phyloP scores from a whole-genome alignment of 768 basidiomycete species.

The Suillus cothurnatus region DNA sequence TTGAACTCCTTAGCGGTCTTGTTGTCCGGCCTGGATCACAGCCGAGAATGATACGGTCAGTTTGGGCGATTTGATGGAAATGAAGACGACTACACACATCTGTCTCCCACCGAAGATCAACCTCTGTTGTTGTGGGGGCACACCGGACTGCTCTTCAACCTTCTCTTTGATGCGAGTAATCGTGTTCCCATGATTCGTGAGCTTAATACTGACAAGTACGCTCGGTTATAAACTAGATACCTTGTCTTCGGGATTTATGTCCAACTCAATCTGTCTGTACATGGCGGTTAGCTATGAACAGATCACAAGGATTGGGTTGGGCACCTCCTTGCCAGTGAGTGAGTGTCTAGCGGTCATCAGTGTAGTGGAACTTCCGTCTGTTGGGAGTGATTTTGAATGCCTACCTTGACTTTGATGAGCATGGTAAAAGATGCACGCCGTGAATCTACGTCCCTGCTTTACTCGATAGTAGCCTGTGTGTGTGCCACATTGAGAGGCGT shows the following conservation, averaged over 20 bases:
- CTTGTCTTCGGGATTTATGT: constrained; percentile 92
- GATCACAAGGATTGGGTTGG: constrained; percentile 11
- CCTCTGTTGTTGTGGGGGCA: constrained; percentile 94
- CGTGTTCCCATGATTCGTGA: constrained; percentile 32
- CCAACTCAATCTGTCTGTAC: constrained; percentile 80
- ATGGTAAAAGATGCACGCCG: constrained; percentile 39
- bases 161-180: constrained; percentile 95
- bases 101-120: constrained; percentile 92
- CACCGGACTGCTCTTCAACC: constrained; percentile 97
- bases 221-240: constrained; percentile 35
- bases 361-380: constrained; percentile 4
- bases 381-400: constrained; percentile 11
- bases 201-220: background rate
- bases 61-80: background rate
- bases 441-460: background rate
- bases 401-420: constrained; percentile 90
- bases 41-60: constrained; percentile 5
- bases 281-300: constrained; percentile 15
- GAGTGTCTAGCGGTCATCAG: constrained; percentile 64
- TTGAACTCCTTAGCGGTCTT: constrained; percentile 86
- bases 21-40: constrained; percentile 73
- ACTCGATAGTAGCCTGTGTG: background rate
- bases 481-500: background rate
- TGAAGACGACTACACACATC: constrained; percentile 58
- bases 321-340: constrained; percentile 96